Conservation (phyloP, 257 asterid species). For the Nicotiana paniculata region DNA sequence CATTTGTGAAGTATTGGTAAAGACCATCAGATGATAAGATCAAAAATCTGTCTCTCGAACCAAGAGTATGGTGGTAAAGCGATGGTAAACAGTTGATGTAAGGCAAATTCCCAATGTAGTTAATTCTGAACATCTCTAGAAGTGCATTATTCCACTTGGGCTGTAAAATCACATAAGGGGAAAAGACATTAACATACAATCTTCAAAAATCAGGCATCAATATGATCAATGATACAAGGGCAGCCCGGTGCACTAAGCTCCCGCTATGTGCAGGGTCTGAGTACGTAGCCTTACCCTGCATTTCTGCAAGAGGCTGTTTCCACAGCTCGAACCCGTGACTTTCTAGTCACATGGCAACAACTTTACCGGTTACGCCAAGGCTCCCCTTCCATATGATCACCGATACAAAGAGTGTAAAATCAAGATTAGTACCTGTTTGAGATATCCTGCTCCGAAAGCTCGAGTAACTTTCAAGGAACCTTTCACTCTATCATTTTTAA, state of each 20-base stretch:
- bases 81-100: slow-evolving; percentile 76
- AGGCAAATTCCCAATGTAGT: slow-evolving; percentile 69
- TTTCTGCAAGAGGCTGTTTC: too few species aligned
- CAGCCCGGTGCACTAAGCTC: too few species aligned
- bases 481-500: slow-evolving; percentile 71
- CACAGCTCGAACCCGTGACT: too few species aligned
- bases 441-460: slow-evolving; percentile 95
- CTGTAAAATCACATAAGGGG: slow-evolving; percentile 34
- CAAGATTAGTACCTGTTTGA: slow-evolving; percentile 53
- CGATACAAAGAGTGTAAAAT: neutral
- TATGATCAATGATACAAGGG: neutral
- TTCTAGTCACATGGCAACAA: too few species aligned
- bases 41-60: slow-evolving; percentile 67
- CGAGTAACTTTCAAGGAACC: slow-evolving; percentile 91
- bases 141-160: slow-evolving; percentile 92
- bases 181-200: neutral
- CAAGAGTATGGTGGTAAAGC: slow-evolving; percentile 68
- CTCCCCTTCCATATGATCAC: neutral
- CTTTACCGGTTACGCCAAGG: too few species aligned
- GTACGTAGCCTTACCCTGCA: too few species aligned
- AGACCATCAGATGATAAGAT: slow-evolving; percentile 95
- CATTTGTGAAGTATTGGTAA: slow-evolving; percentile 88
- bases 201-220: neutral
- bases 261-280: too few species aligned
- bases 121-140: slow-evolving; percentile 78